A percentile compares a stretch with the other conserved stretches of the same genome.
These are phyloP conservation scores for Cardiosporidium cionae DNA, from an alignment of 169 alveolate genomes.

Conservation along the genomic window DNA sequence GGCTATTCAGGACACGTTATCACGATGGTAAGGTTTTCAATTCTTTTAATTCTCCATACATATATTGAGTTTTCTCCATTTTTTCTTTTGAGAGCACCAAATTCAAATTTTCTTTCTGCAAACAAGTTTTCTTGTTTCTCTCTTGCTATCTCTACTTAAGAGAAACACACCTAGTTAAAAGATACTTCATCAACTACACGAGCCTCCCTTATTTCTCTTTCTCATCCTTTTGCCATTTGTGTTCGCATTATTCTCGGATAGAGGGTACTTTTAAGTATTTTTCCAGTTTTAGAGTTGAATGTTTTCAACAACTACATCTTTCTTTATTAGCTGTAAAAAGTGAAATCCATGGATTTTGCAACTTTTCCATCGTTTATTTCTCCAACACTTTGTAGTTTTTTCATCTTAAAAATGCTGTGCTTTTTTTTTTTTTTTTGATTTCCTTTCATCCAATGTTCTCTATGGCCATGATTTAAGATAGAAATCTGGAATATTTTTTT, in stretches of 20 bases:
- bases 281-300: no score
- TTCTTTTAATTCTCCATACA: neutral
- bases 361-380: neutral
- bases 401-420: neutral
- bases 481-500: no score
- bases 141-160: neutral
- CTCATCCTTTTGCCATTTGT: no score
- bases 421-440: no score
- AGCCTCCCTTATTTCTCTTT: neutral
- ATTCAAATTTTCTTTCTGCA: neutral
- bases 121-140: neutral
- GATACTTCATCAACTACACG: neutral
- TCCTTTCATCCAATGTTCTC: no score
- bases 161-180: neutral
- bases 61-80: neutral
- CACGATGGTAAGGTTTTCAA: conserved; percentile 68
- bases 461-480: no score
- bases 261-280: no score
- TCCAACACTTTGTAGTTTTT: neutral
- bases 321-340: no score
- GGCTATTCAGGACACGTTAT: conserved; percentile 95
- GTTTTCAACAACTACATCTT: no score
- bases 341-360: no score
- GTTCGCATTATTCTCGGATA: no score
- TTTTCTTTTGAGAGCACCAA: neutral